Evolutionary conservation across 2,329 filamentous ascomycete genomes (phyloP).

Genomic region (Fusarium sp.): DNA sequence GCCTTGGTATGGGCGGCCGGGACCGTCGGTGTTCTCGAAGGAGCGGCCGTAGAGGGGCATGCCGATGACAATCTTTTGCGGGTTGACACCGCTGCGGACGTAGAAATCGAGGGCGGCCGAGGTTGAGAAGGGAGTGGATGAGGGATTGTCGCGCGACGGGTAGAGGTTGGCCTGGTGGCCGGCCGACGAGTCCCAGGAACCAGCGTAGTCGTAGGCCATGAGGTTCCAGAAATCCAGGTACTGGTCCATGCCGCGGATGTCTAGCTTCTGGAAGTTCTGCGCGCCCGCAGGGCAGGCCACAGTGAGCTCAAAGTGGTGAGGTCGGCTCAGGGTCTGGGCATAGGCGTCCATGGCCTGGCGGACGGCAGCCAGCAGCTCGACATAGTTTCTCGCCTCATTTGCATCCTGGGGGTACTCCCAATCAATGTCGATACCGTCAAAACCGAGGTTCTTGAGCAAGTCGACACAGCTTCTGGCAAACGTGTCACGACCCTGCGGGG

Average conservation of each 20-base stretch:
- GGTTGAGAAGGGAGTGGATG: conserved; percentile 82
- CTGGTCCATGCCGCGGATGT: conserved; percentile 72
- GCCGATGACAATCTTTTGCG: conserved; percentile 84
- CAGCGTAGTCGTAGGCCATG: conserved; percentile 92
- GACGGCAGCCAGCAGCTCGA: conserved; percentile 68
- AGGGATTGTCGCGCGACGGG: conserved; percentile 66
- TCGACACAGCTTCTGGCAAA: conserved; percentile 82
- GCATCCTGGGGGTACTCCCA: conserved; percentile 74
- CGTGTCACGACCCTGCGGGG: conserved; percentile 71
- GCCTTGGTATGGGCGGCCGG: conserved; percentile 76
- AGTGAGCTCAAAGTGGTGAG: conserved; percentile 71
- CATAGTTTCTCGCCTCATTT: conserved; percentile 67
- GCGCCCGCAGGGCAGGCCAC: conserved; percentile 73
- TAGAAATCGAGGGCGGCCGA: conserved; percentile 78
- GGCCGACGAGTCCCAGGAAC: conserved; percentile 78
- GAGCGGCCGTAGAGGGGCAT: conserved; percentile 94
- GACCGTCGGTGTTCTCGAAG: conserved; percentile 82
- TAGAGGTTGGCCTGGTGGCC: conserved; percentile 88
- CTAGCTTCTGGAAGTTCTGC: conserved; percentile 71
- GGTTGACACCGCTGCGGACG: conserved; percentile 69
- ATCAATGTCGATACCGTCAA: conserved; percentile 78
- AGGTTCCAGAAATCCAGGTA: conserved; percentile 81
- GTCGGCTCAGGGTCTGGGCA: conserved; percentile 54
- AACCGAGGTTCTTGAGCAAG: conserved; percentile 82
- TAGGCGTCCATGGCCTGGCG: conserved; percentile 71